Base-by-base conservation (phyloP, 2,329 filamentous ascomycete species). In the Rhynchosporium secalis region DNA sequence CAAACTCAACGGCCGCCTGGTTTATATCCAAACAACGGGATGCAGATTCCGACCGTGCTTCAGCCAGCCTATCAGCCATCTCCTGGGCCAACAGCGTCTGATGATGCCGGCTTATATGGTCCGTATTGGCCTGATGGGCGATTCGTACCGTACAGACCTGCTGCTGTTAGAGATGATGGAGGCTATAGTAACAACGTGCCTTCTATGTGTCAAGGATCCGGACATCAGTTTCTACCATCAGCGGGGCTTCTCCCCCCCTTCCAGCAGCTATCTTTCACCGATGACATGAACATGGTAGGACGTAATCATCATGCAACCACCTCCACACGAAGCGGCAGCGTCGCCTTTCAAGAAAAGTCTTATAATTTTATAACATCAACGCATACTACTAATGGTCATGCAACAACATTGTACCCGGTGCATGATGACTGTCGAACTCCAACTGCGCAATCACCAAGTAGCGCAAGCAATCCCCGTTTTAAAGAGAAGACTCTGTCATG, bases 401-500 rank as follows among this genome's bases (percentile, higher is more conserved):
- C 46, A 28, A 36, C 46, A 28, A 36, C 45, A 41, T 20, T 62
- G 6, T 66, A 66, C 52, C 56, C 54, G 4, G 48, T 58, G 26
- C 54, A 61, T n/a, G 65, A 70, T 55, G 69, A 65, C 7, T 65
- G 65, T 13, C 62, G 64, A 48, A 70, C 66, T 15, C 69, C 69
- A 6, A 67, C 62, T 8, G 63, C 62, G 36, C 68, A 70, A 48
- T 65, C 68, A 26, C 31, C 64, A 9, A 70, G 63, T 51, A 70
- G 66, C 59, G 57, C 66, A 40, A 69, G 58, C 48, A 72, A 79
- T 67, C 72, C 74, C 12, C 78, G 81, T 61, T 91, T 91, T 71
- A 87, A 86, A 66, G 89, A 92, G 66, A 88, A 85, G 66, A 84
- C 85, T 2, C 76, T 92, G 29, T 79, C 83, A 13, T 87, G 86